Evolutionary conservation across 495 filamentous ascomycete genomes (phyloP).

Genomic region (Neurospora cerealis): DNA sequence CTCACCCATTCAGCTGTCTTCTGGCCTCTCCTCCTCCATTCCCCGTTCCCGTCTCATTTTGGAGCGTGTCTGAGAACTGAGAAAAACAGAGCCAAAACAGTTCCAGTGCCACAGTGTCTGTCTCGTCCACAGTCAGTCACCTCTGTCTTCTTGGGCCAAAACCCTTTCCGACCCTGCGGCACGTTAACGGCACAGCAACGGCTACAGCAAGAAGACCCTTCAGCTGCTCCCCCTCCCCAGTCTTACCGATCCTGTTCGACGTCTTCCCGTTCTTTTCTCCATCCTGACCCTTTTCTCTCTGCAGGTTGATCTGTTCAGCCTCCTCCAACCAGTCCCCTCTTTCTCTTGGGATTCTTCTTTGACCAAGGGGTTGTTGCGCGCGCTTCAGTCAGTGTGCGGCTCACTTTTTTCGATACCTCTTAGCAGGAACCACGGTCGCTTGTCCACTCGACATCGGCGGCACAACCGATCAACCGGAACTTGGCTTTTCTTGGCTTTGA

Average conservation of each 20-base stretch:
- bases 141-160: neutral
- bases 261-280: neutral
- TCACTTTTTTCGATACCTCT: neutral
- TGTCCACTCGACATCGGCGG: neutral
- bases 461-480: neutral
- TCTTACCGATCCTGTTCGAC: neutral
- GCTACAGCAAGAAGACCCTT: neutral
- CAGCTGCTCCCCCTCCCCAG: neutral
- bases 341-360: neutral
- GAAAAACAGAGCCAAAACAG: neutral
- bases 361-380: neutral
- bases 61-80: neutral
- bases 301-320: neutral
- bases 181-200: neutral
- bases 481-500: neutral
- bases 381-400: neutral
- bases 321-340: neutral
- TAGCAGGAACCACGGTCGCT: neutral
- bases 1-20: neutral
- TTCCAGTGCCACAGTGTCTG: neutral
- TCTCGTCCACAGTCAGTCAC: neutral
- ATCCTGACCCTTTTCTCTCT: neutral
- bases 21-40: neutral
- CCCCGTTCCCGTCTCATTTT: neutral
- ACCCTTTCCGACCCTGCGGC: neutral